Base-by-base conservation (phyloP, 768 basidiomycete genomes). In the Pleurotus tuoliensis region DNA sequence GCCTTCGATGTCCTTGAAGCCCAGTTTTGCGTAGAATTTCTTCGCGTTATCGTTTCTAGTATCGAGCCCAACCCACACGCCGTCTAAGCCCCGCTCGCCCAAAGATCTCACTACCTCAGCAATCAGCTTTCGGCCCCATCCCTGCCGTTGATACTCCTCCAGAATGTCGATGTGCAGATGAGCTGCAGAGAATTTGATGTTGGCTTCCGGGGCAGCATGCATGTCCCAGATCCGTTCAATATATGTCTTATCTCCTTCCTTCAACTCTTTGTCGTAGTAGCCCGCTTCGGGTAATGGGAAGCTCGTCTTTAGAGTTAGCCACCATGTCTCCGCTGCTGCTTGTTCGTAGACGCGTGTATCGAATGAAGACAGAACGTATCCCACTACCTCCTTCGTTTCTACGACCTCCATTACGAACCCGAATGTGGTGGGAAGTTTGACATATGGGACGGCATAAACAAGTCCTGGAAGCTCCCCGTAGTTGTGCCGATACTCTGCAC, bases 161-260 rank as follows among this genome's bases (percentile, higher is more conserved):
- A 91, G 64, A 55, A 92, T 82, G 61, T 92, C 74, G 63, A 92
- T 84, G 66, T 92, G 90, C 61, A 92, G 60, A 68, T 92, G 88
- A 7, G 89, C 89, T 9, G 83, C 80, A 15, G 88, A 84, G 64
- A 86, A 88, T 4, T 75, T 70, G 58, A 89, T 71, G 59, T 78
- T 79, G n/a, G 79, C 75, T 7, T 82, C 78, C 13, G 80, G 67
- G 1, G 82, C 78, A 7, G 67, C 71, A 38, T 72, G 63, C 72
- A 76, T 77, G 15, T 53, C 22, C 38, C 39, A 41, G 39, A 53
- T 39, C 24, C 51, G 39, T 8, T 53, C 37, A 15, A 53, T 53
- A 41, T 53, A 53, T 2, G 15, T 43, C 38, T 25, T 53, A 53
- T 53, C 51, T 24, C 34, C 51, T 16, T 76, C 71, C 49, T 70